phyloP scores from a whole-genome alignment of 345 rosid species.

The Luvunga scandens region DNA sequence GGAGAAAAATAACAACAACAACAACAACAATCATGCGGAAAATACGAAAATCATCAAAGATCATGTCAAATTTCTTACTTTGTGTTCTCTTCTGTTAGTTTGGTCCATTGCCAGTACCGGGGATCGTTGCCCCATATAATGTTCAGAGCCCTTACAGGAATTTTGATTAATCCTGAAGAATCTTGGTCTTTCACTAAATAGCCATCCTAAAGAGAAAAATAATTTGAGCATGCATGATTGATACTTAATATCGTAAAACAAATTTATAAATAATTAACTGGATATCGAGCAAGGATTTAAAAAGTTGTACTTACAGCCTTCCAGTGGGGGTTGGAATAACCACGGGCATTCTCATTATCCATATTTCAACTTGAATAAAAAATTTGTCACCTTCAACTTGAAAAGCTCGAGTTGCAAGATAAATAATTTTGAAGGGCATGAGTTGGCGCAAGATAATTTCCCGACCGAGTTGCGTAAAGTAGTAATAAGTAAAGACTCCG shows the following conservation, averaged over 20 bases:
- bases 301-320: background rate
- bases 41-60: background rate
- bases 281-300: background rate
- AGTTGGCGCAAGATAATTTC: background rate
- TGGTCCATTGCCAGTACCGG: constrained; percentile 21
- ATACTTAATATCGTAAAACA: background rate
- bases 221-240: background rate
- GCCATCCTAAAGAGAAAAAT: background rate
- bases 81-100: background rate
- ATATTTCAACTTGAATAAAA: background rate
- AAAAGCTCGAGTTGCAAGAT: background rate
- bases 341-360: background rate
- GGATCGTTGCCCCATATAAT: constrained; percentile 29
- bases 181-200: background rate
- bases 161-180: background rate
- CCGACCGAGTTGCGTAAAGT: background rate
- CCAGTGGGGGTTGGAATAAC: background rate
- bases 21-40: background rate
- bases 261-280: background rate
- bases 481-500: background rate
- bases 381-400: background rate
- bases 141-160: constrained; percentile 22
- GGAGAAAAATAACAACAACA: background rate
- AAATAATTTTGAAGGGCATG: background rate
- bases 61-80: constrained; percentile 1